Evolutionary conservation across 768 basidiomycete genomes (phyloP).

Genomic region (Lyophyllum shimeji): DNA sequence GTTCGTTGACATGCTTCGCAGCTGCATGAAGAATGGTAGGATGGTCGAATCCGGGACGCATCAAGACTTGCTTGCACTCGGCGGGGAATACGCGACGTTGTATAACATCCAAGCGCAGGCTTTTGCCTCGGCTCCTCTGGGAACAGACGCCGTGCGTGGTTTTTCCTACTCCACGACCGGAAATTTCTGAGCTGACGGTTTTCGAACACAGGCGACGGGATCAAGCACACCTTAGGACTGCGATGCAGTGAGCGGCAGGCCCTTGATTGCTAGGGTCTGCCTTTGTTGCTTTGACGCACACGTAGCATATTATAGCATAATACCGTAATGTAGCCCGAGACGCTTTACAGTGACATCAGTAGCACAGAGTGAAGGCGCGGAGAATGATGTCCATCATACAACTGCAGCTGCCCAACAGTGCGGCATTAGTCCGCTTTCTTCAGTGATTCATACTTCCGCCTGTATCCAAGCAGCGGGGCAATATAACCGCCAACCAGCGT

Average conservation of each 20-base stretch:
- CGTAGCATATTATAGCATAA: not conserved
- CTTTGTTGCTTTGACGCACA: not conserved
- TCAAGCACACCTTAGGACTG: not conserved
- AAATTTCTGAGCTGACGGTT: too few relatives aligned
- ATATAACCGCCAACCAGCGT: conserved; percentile 25
- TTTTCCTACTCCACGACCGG: too few relatives aligned
- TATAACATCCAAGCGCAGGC: conserved; percentile 34
- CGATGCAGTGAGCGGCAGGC: not conserved
- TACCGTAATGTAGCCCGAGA: too few relatives aligned
- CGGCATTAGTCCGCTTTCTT: not conserved
- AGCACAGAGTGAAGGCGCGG: too few relatives aligned
- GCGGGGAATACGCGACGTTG: conserved; percentile 32
- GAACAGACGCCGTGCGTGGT: not conserved
- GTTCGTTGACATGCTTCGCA: conserved; percentile 1
- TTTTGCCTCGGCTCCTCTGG: conserved; percentile 16
- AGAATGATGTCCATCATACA: not conserved
- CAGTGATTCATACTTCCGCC: not conserved
- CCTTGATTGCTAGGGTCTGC: not conserved
- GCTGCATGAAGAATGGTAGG: conserved; percentile 36
- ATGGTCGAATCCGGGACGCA: conserved; percentile 33
- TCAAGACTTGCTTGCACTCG: conserved; percentile 26
- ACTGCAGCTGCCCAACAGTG: not conserved
- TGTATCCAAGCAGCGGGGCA: conserved; percentile 7
- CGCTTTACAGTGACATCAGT: too few relatives aligned
- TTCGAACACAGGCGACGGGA: not conserved